Evolutionary conservation across 108 stramenopile species (phyloP).

Genomic region (Nitzschia inconspicua): DNA sequence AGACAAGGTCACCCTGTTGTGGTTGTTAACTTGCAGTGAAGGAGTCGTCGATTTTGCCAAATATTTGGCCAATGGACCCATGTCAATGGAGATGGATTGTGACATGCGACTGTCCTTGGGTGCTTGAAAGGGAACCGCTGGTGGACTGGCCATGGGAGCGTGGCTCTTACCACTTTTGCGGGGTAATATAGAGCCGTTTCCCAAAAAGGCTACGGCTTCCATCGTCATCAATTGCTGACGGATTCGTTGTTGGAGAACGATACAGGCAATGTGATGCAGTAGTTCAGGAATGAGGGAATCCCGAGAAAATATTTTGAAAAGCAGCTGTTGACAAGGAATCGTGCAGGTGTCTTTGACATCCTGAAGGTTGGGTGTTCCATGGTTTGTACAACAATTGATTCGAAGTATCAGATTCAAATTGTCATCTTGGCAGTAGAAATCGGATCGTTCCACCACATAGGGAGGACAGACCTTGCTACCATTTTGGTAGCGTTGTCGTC

Average conservation of each 20-base stretch:
- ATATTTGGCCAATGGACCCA: constrained; percentile 44
- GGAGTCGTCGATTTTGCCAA: no score
- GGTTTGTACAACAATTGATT: no score
- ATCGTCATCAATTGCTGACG: constrained; percentile 35
- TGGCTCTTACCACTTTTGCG: constrained; percentile 85
- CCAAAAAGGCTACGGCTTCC: constrained; percentile 84
- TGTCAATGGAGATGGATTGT: constrained; percentile 38
- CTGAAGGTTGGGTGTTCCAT: no score
- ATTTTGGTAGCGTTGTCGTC: constrained; percentile 7
- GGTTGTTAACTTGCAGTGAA: no score
- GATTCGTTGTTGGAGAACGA: constrained; percentile 58
- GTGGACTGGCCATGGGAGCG: constrained; percentile 65
- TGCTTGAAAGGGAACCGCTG: constrained; percentile 59
- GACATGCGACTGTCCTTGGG: constrained; percentile 50
- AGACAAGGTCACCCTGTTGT: constrained; percentile 69
- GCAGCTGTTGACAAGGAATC: not conserved
- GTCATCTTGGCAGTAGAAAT: constrained; percentile 37
- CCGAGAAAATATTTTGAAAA: not conserved
- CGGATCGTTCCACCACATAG: constrained; percentile 71
- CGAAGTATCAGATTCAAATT: constrained; percentile 24
- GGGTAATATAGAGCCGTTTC: constrained; percentile 87
- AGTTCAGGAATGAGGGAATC: not conserved
- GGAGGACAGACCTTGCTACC: constrained; percentile 21
- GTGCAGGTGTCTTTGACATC: no score
- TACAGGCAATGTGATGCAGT: constrained; percentile 52